These are phyloP conservation scores for Immersiella caudata DNA, from an alignment of 495 filamentous ascomycete genomes.

Conservation along the genomic window DNA sequence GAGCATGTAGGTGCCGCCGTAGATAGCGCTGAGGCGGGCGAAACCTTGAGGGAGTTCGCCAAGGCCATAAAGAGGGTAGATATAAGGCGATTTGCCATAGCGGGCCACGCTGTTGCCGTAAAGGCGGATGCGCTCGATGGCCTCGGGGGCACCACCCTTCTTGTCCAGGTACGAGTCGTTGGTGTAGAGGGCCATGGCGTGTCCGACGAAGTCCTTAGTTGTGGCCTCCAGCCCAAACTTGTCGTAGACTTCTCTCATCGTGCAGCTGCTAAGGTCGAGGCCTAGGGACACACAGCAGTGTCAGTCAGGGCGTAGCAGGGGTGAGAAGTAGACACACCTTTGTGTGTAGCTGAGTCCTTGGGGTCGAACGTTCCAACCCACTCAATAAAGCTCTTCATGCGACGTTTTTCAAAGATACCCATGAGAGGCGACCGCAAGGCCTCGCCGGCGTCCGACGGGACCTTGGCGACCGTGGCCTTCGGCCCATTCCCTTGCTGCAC, in stretches of 20 bases:
- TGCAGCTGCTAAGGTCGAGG: slow-evolving; percentile 73
- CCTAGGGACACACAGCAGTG: slow-evolving; percentile 53
- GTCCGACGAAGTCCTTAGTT: slow-evolving; percentile 94
- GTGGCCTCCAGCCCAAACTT: slow-evolving; percentile 92
- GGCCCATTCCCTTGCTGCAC: slow-evolving; percentile 83
- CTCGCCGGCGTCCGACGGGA: slow-evolving; percentile 90
- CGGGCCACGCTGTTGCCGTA: slow-evolving; percentile 98
- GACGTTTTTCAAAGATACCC: slow-evolving; percentile 95
- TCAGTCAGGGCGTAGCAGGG: background rate
- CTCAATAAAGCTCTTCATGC: slow-evolving; percentile 95
- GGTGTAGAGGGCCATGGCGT: slow-evolving; percentile 95
- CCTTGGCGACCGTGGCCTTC: slow-evolving; percentile 91
- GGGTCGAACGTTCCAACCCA: slow-evolving; percentile 92
- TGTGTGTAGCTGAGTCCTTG: slow-evolving; percentile 83
- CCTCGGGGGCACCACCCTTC: slow-evolving; percentile 75
- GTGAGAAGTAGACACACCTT: slow-evolving; percentile 58
- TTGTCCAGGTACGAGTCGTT: slow-evolving; percentile 82
- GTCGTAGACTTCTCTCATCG: slow-evolving; percentile 97
- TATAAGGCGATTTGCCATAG: slow-evolving; percentile 98
- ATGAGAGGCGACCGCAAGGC: slow-evolving; percentile 91
- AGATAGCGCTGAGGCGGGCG: slow-evolving; percentile 94
- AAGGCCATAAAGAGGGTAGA: slow-evolving; percentile 97
- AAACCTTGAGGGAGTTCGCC: slow-evolving; percentile 98
- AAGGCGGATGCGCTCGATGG: slow-evolving; percentile 87
- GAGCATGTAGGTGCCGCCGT: slow-evolving; percentile 98